phyloP scores from a whole-genome alignment of 495 filamentous ascomycete genomes.

The Lophiotrema nucula region DNA sequence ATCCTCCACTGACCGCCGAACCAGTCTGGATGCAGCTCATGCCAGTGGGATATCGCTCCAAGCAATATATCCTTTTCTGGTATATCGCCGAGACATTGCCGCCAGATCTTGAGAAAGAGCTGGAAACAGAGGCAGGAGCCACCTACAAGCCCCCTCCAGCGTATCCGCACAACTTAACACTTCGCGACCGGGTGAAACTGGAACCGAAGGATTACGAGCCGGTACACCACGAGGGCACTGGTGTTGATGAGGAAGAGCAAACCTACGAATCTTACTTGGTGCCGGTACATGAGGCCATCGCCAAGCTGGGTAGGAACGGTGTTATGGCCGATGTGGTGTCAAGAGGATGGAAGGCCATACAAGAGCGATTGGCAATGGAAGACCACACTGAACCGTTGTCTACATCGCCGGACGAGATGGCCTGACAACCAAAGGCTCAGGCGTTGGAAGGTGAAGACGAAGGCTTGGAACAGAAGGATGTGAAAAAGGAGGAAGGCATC shows the following conservation, averaged over 20 bases:
- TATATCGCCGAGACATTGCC: conserved; percentile 53
- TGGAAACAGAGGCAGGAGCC: conserved; percentile 15
- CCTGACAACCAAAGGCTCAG: too few species aligned
- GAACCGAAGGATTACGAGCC: conserved; percentile 46
- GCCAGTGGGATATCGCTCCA: conserved; percentile 29
- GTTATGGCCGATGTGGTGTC: conserved; percentile 42
- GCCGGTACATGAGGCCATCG: conserved; percentile 44
- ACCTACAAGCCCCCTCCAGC: conserved; percentile 35
- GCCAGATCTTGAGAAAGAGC: conserved; percentile 38
- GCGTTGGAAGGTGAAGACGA: too few species aligned
- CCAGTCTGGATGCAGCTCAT: conserved; percentile 47
- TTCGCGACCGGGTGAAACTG: conserved; percentile 41
- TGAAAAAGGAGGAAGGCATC: background rate
- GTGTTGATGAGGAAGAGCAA: conserved; percentile 48
- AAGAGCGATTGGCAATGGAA: conserved; percentile 14
- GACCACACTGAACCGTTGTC: background rate
- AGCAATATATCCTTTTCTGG: conserved; percentile 52
- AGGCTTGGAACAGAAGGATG: too few species aligned
- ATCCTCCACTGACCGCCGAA: conserved; percentile 40
- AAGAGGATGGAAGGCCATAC: conserved; percentile 46
- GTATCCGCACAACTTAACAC: conserved; percentile 39
- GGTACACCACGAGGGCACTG: conserved; percentile 44
- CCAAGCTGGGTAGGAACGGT: conserved; percentile 37
- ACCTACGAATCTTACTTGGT: conserved; percentile 46
- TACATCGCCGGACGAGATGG: background rate